Percentiles rank a stretch among this genome's conserved stretches.
Evolutionary conservation across 371 early-diverging fungal genomes (phyloP).

Genomic region (Mucor saturninus): DNA sequence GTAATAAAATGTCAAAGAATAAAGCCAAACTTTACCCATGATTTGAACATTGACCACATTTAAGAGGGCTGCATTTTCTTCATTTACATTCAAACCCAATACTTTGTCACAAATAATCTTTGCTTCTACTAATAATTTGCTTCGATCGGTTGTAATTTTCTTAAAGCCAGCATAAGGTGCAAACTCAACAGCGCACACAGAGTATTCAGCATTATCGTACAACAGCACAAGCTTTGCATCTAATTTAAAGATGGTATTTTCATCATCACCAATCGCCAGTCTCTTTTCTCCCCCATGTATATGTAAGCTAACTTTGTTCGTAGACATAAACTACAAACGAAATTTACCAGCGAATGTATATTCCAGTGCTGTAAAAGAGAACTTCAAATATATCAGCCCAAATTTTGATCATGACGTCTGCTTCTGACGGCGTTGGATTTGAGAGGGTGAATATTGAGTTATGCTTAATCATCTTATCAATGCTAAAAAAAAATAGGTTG

Average conservation of each 20-base stretch:
- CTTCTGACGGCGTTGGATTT: conserved; percentile 7
- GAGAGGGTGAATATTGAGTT: conserved; percentile 5
- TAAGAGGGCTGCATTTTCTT: conserved; percentile 1
- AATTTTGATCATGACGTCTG: conserved; percentile 14
- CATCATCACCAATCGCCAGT: too few relatives aligned
- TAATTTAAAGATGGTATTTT: too few relatives aligned
- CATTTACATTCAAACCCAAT: conserved; percentile 1
- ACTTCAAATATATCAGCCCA: conserved; percentile 13
- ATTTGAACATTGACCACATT: conserved; percentile 1
- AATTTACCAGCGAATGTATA: neutral
- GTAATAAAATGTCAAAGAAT: conserved; percentile 17
- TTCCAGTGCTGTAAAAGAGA: conserved; percentile 6
- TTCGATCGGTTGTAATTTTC: conserved; percentile 12
- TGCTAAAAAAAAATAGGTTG: conserved; percentile 6
- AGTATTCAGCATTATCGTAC: conserved; percentile 16
- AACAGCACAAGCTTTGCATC: conserved; percentile 20
- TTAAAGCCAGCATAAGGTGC: conserved; percentile 19
- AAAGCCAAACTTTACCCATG: conserved; percentile 10
- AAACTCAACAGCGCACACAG: conserved; percentile 9
- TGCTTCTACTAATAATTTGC: conserved; percentile 19
- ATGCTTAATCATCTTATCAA: conserved; percentile 21
- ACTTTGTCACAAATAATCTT: conserved; percentile 8
- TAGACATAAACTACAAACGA: too few relatives aligned
- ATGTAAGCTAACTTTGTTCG: too few relatives aligned
- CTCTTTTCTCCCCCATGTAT: too few relatives aligned